Evolutionary conservation across 2,329 filamentous ascomycete genomes (phyloP), one percentile per base, ranked within the genome.

Genomic region (Zasmidium citrigriseum): DNA sequence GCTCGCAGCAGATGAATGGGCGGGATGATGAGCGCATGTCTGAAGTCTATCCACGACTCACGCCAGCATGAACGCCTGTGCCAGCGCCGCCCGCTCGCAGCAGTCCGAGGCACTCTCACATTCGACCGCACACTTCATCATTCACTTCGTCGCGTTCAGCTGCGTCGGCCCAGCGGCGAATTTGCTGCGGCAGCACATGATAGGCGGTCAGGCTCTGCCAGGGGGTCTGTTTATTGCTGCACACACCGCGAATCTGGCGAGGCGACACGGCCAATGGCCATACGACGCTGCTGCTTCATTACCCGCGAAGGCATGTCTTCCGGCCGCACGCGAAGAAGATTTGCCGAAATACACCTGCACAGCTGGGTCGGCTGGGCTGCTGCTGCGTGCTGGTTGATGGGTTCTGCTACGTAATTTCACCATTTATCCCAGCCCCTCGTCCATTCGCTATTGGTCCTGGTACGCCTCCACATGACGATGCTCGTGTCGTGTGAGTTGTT

Each of bases 191-290:
- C 52, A 52, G 46, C 57, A 58, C 54, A 60, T 54, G 58, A 57
- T 29, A 57, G 58, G 61, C 58, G 61, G 61, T 59, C 61, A 63
- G 49, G 55, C 45, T 20, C 44, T 10, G 34, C 34, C 34, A 41
- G 34, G 34, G 34, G 34, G 34, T 4, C 7, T 9, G 34, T 41
- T 16, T 41, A 9, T 9, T 45, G 49, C 38, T 55, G 54, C 27
- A 57, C 58, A 55, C 56, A 59, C 59, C 59, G 56, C 56, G 56
- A 59, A 48, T 52, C 27, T 48, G 47, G 59, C 59, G 52, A 56
- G 21, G 22, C 44, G 41, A 23, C 41, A 24, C 55, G 47, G 27
- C 55, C 41, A 57, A 57, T 57, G 24, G 20, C 27, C 44, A 24
- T 20, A 25, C 25, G 54, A 24, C 7, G 25, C 21, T 27, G 44